A percentile compares a stretch with the other conserved stretches of the same genome.
These are phyloP conservation scores for Lithocarpus polystachyus DNA, from an alignment of 306 rosid genomes.

Conservation along the genomic window DNA sequence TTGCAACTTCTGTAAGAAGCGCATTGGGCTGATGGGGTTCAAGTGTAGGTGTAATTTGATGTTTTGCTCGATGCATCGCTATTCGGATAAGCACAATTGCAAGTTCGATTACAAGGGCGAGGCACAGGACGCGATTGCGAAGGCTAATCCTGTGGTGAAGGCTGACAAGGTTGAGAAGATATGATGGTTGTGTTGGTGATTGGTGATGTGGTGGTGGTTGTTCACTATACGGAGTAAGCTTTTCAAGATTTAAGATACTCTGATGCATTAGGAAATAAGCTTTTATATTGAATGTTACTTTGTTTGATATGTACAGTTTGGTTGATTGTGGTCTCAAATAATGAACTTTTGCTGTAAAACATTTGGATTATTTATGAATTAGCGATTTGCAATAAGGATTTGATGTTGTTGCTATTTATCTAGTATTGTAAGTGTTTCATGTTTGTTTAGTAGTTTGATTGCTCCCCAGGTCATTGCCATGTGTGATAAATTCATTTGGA, in stretches of 20 bases:
- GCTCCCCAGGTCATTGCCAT: neutral
- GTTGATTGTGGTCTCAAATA: conserved; percentile 10
- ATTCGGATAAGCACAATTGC: conserved; percentile 22
- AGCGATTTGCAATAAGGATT: neutral
- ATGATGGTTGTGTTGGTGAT: neutral
- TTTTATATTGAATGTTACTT: neutral
- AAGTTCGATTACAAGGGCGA: conserved; percentile 16
- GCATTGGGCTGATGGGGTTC: conserved; percentile 20
- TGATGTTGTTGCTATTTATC: neutral
- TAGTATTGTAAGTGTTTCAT: neutral
- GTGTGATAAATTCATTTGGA: neutral
- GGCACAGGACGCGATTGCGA: conserved; percentile 17
- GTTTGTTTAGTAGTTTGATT: neutral
- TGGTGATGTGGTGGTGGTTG: neutral
- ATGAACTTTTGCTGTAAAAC: neutral
- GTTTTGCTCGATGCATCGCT: conserved; percentile 28
- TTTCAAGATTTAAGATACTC: neutral
- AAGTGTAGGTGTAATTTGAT: conserved; percentile 18
- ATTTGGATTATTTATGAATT: conserved; percentile 2
- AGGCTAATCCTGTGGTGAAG: conserved; percentile 23
- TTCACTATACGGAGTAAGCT: neutral
- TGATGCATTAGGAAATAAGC: neutral
- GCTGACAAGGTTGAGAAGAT: conserved; percentile 28
- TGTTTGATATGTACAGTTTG: conserved; percentile 7
- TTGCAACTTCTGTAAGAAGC: conserved; percentile 19